These are phyloP conservation scores for Fraxinus angustifolia DNA, from an alignment of 305 asterid genomes.

Conservation along the genomic window DNA sequence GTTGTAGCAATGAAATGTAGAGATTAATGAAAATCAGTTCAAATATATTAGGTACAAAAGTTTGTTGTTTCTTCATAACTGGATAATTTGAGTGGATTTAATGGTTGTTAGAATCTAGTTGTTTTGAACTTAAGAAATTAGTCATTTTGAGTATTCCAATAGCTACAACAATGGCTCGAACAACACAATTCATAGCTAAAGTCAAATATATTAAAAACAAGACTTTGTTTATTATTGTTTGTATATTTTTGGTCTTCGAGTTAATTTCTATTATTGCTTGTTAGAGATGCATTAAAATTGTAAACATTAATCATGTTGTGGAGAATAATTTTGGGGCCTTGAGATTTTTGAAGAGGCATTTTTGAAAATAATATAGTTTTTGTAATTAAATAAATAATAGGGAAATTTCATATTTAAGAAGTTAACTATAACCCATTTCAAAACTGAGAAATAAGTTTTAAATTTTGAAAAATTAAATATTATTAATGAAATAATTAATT, in stretches of 20 bases:
- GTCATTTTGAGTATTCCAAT: background rate
- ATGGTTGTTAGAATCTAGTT: background rate
- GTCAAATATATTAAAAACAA: background rate
- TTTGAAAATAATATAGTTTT: background rate
- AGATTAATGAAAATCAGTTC: background rate
- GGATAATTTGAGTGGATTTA: background rate
- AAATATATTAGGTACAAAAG: background rate
- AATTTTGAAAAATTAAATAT: no score
- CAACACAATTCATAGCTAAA: background rate
- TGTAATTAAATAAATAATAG: background rate
- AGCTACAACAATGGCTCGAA: background rate
- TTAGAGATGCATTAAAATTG: background rate
- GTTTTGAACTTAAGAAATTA: background rate
- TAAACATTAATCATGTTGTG: background rate
- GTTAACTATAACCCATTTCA: no score
- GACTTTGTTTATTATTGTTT: background rate
- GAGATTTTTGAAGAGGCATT: background rate
- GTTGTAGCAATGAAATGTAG: background rate
- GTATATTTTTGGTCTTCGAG: background rate
- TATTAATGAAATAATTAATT: no score
- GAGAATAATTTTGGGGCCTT: background rate
- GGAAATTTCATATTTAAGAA: no score
- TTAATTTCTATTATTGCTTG: background rate
- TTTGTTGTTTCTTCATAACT: background rate
- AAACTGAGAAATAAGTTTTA: no score